phyloP scores from a whole-genome alignment of 305 asterid genomes.

The Fraxinus albicans region DNA sequence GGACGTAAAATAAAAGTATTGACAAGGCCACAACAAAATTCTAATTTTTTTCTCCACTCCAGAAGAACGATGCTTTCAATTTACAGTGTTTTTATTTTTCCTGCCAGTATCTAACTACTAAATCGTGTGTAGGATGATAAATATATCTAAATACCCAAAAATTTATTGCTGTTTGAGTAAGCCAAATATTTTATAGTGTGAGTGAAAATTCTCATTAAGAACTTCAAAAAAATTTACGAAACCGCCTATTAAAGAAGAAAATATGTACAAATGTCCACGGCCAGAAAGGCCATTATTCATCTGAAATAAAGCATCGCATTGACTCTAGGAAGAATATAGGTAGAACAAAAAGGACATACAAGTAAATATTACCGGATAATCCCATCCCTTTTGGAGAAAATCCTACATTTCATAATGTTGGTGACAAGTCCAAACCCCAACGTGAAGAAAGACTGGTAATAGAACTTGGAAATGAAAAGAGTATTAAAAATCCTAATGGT shows the following conservation, averaged over 20 bases:
- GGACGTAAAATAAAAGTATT: neutral
- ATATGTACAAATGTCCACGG: neutral
- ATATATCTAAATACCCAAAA: neutral
- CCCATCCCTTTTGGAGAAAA: neutral
- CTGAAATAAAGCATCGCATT: neutral
- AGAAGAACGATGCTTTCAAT: neutral
- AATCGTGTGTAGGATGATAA: neutral
- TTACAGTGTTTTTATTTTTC: neutral
- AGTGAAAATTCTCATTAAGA: neutral
- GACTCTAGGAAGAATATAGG: neutral
- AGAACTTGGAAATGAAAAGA: neutral
- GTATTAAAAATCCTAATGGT: neutral
- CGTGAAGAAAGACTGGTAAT: neutral
- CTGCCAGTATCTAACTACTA: neutral
- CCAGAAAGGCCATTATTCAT: neutral
- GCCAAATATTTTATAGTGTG: neutral
- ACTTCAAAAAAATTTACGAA: neutral
- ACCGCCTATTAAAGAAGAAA: neutral
- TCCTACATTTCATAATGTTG: neutral
- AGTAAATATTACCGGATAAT: neutral
- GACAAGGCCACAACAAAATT: neutral
- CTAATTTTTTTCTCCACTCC: neutral
- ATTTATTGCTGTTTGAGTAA: neutral
- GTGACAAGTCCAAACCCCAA: constrained; percentile 5
- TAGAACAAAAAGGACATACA: neutral